Evolutionary conservation across 2,329 filamentous ascomycete species (phyloP).

Genomic region (Alternaria atra): DNA sequence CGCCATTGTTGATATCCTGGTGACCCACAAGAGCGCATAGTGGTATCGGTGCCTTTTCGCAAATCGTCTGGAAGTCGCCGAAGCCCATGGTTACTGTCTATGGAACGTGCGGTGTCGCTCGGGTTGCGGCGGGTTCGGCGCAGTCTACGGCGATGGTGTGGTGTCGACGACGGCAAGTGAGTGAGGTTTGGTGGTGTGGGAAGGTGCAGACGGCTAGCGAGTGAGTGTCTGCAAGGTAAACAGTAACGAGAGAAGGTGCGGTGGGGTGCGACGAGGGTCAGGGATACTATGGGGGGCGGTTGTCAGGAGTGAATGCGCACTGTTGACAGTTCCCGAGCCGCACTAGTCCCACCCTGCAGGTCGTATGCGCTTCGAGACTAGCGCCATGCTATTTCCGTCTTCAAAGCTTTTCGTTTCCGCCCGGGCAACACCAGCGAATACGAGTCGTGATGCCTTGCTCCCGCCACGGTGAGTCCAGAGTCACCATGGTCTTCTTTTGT

Average conservation of each 20-base stretch:
- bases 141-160: slow-evolving; percentile 15
- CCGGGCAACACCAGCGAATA: background rate
- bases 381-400: slow-evolving; percentile 5
- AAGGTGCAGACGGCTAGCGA: slow-evolving; percentile 32
- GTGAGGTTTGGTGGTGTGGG: slow-evolving; percentile 11
- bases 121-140: slow-evolving; percentile 15
- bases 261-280: slow-evolving; percentile 34
- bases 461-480: background rate
- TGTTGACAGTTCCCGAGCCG: slow-evolving; percentile 21
- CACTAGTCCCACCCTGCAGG: slow-evolving; percentile 16
- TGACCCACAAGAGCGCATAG: slow-evolving; percentile 86
- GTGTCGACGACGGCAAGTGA: slow-evolving; percentile 7
- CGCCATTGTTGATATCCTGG: slow-evolving; percentile 70
- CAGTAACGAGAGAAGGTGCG: slow-evolving; percentile 31
- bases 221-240: slow-evolving; percentile 27
- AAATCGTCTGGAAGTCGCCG: slow-evolving; percentile 89
- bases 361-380: slow-evolving; percentile 7
- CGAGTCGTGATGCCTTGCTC: background rate
- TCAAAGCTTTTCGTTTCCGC: background rate
- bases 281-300: slow-evolving; percentile 32
- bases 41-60: slow-evolving; percentile 83
- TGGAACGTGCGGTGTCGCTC: slow-evolving; percentile 11
- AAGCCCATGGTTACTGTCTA: slow-evolving; percentile 71
- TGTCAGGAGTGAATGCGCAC: slow-evolving; percentile 42
- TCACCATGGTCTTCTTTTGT: background rate